phyloP scores from a whole-genome alignment of 2,329 filamentous ascomycete genomes.

The Microcera coccophila region DNA sequence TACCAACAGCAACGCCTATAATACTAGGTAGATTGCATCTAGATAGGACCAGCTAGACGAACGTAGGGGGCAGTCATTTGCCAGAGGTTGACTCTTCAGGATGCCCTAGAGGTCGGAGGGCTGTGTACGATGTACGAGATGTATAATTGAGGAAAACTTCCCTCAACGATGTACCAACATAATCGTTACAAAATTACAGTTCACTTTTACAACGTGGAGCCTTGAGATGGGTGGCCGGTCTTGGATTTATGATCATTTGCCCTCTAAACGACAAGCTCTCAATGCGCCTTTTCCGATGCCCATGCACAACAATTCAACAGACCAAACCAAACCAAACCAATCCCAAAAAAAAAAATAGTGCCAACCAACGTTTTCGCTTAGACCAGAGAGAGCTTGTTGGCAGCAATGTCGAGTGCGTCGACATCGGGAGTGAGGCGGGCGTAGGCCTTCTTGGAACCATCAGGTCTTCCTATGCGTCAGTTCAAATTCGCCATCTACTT shows the following conservation, averaged over 20 bases:
- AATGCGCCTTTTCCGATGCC: conserved; percentile 38
- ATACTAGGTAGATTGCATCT: neutral
- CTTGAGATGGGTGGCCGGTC: conserved; percentile 25
- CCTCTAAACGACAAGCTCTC: conserved; percentile 34
- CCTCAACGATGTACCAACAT: no score
- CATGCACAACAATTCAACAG: conserved; percentile 34
- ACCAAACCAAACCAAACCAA: conserved; percentile 40
- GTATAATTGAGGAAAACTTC: no score
- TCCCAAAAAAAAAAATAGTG: no score
- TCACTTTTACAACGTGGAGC: no score
- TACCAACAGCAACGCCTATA: neutral
- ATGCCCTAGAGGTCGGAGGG: no score
- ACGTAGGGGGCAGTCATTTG: no score
- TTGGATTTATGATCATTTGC: conserved; percentile 35
- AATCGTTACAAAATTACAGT: no score
- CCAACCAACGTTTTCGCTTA: conserved; percentile 52
- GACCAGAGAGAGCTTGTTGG: conserved; percentile 97
- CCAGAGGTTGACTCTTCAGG: no score
- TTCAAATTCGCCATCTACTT: neutral
- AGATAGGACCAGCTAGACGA: neutral
- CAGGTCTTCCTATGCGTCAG: conserved; percentile 58
- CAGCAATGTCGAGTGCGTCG: conserved; percentile 97
- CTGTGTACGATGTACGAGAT: no score
- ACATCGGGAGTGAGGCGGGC: conserved; percentile 93
- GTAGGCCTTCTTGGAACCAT: conserved; percentile 98